phyloP scores from a whole-genome alignment of 2,329 filamentous ascomycete genomes.

The Rosellinia necatrix region DNA sequence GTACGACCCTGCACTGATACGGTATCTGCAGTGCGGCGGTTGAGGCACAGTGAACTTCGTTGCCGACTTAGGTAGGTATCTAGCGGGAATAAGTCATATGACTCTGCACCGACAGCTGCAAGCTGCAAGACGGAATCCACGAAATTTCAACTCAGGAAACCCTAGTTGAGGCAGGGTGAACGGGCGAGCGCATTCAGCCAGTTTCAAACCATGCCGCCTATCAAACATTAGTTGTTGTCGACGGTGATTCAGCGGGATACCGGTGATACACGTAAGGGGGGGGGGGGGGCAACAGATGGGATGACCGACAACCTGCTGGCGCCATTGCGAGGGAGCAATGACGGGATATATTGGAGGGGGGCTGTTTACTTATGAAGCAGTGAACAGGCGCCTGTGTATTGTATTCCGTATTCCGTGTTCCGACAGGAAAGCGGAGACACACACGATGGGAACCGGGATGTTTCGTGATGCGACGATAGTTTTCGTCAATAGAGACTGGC shows the following conservation, averaged over 20 bases:
- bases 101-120: constrained; percentile 13
- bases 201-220: neutral
- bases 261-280: neutral
- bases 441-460: no score
- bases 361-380: neutral
- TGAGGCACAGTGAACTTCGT: neutral
- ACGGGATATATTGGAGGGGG: neutral
- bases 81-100: constrained; percentile 11
- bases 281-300: neutral
- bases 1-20: neutral
- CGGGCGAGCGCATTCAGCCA: constrained; percentile 1
- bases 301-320: neutral
- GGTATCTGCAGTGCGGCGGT: constrained; percentile 6
- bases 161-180: neutral
- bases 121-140: constrained; percentile 2
- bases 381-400: neutral
- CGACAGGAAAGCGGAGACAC: neutral
- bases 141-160: constrained; percentile 1
- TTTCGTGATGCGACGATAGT: no score
- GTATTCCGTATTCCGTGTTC: neutral
- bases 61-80: constrained; percentile 6
- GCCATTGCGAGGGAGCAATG: neutral
- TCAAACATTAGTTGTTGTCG: neutral
- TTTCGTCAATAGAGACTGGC: no score
- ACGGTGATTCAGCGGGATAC: constrained; percentile 1